phyloP scores from a whole-genome alignment of 2,329 filamentous ascomycete genomes.

The Xylogone sp. region DNA sequence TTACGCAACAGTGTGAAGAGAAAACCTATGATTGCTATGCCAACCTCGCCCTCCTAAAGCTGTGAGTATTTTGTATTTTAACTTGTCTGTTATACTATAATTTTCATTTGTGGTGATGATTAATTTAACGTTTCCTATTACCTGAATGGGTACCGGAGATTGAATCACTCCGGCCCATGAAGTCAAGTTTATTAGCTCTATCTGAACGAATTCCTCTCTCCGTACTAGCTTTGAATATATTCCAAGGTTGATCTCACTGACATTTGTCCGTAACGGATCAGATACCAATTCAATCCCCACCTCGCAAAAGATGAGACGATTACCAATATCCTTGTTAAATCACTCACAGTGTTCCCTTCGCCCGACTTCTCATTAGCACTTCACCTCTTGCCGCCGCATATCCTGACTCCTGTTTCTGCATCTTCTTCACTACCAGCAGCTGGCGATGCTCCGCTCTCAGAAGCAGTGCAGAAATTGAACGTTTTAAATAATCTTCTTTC shows the following conservation, averaged over 20 bases:
- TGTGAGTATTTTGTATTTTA: conserved; percentile 62
- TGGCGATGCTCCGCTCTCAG: conserved; percentile 68
- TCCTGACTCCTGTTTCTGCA: conserved; percentile 58
- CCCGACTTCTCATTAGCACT: conserved; percentile 93
- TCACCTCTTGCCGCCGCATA: conserved; percentile 85
- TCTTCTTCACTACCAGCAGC: conserved; percentile 44
- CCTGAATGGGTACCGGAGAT: conserved; percentile 63
- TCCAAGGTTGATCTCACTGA: conserved; percentile 9
- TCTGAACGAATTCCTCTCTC: conserved; percentile 50
- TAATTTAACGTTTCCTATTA: conserved; percentile 97
- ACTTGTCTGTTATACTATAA: conserved; percentile 13
- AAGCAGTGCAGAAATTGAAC: conserved; percentile 73
- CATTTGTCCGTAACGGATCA: conserved; percentile 35
- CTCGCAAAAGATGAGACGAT: conserved; percentile 94
- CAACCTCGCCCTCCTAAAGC: conserved; percentile 91
- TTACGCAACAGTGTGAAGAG: conserved; percentile 90
- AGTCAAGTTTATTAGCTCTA: conserved; percentile 69
- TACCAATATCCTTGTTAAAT: conserved; percentile 98
- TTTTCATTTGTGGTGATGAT: conserved; percentile 61
- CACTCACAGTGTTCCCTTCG: conserved; percentile 93
- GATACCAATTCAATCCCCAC: conserved; percentile 99
- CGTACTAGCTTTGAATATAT: conserved; percentile 1
- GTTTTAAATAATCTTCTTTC: conserved; percentile 75
- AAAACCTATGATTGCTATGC: conserved; percentile 94
- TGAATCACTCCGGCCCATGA: conserved; percentile 60